Evolutionary conservation across 805 yeast species (phyloP).

Genomic region (Saccharomyces jurei): DNA sequence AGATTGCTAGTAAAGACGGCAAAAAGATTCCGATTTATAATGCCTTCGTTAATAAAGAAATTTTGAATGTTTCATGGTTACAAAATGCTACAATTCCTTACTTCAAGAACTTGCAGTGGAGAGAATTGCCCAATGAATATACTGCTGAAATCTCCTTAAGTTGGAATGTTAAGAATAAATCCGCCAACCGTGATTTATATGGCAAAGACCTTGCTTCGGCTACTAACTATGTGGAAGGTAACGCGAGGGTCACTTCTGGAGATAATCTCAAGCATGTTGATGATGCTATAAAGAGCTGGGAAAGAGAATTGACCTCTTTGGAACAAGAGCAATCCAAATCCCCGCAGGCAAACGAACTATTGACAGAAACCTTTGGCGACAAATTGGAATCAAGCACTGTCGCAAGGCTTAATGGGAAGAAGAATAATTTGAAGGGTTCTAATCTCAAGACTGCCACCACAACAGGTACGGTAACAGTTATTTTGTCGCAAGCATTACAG

Average conservation of each 20-base stretch:
- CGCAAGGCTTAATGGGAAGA: constrained; percentile 14
- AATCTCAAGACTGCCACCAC: constrained; percentile 43
- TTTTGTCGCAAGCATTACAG: constrained; percentile 81
- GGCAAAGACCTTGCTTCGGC: constrained; percentile 45
- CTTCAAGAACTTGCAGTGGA: constrained; percentile 50
- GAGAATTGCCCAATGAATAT: constrained; percentile 33
- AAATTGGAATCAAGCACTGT: constrained; percentile 23
- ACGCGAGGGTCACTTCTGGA: constrained; percentile 56
- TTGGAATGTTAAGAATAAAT: constrained; percentile 5
- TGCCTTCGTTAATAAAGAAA: constrained; percentile 29
- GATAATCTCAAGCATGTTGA: constrained; percentile 51
- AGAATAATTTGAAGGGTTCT: constrained; percentile 18
- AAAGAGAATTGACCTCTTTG: constrained; percentile 32
- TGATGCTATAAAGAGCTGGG: constrained; percentile 36
- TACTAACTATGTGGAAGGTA: constrained; percentile 50
- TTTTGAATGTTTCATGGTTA: constrained; percentile 48
- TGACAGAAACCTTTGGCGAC: constrained; percentile 47
- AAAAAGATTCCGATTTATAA: constrained; percentile 22
- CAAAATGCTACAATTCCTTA: constrained; percentile 51
- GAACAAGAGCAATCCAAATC: constrained; percentile 36
- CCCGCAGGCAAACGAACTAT: constrained; percentile 37
- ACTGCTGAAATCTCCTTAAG: constrained; percentile 34
- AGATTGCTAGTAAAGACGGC: constrained; percentile 38
- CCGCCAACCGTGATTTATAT: constrained; percentile 14
- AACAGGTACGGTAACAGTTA: constrained; percentile 72